A percentile compares a stretch with the other conserved stretches of the same genome.
These are phyloP conservation scores for Hortaea sp. DNA, from an alignment of 2,329 filamentous ascomycete species.

Conservation along the genomic window DNA sequence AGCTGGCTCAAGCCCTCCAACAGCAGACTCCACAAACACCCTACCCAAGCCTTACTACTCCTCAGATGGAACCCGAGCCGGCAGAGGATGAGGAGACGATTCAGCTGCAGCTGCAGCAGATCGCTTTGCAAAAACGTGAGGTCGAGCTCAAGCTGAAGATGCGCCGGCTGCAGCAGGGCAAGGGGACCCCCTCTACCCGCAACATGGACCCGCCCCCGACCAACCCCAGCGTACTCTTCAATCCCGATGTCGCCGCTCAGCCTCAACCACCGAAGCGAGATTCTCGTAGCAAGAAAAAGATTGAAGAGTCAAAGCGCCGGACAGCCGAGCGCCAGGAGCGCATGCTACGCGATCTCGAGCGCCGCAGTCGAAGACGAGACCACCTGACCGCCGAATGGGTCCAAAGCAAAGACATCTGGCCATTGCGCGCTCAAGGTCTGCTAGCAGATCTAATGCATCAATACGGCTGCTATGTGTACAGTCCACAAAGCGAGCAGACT, in stretches of 20 bases:
- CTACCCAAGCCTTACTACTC: constrained; percentile 6
- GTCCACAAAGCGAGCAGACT: constrained; percentile 19
- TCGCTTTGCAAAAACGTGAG: constrained; percentile 26
- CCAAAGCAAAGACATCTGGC: constrained; percentile 28
- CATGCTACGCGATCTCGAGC: constrained; percentile 27
- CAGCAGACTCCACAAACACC: constrained; percentile 15
- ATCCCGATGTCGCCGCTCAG: constrained; percentile 11
- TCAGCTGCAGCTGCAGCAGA: constrained; percentile 26
- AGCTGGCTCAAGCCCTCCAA: constrained; percentile 19
- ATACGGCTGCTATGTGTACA: constrained; percentile 25
- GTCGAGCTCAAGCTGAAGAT: constrained; percentile 28
- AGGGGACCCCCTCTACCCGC: constrained; percentile 10
- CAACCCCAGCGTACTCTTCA: constrained; percentile 14
- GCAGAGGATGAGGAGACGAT: constrained; percentile 27
- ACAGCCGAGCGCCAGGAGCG: constrained; percentile 28
- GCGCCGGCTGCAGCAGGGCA: constrained; percentile 22
- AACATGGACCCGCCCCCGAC: constrained; percentile 6
- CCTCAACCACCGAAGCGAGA: constrained; percentile 23
- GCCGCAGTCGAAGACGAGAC: constrained; percentile 25
- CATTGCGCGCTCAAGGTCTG: constrained; percentile 23
- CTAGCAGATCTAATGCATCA: constrained; percentile 28
- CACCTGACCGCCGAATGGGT: constrained; percentile 29
- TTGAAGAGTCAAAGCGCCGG: constrained; percentile 26
- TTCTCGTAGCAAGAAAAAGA: constrained; percentile 28
- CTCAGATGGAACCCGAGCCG: constrained; percentile 12